Conservation (phyloP, 805 yeast genomes). For the Cyberlindnera misumaiensis region DNA sequence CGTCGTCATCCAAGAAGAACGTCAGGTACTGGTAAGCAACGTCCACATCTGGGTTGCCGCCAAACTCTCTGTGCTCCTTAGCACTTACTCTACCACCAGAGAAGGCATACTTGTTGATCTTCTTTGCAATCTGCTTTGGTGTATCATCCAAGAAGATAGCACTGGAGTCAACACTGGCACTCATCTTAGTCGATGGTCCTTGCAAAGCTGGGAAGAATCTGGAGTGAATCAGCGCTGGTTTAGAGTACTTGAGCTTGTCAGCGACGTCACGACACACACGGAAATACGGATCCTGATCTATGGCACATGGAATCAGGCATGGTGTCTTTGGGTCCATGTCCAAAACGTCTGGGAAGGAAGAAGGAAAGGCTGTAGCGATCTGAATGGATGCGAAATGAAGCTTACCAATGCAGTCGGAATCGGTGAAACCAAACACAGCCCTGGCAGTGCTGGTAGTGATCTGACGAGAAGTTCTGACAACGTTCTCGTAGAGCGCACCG, state of each 20-base stretch:
- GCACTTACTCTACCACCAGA: constrained; percentile 85
- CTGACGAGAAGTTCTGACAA: constrained; percentile 86
- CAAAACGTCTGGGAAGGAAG: constrained; percentile 89
- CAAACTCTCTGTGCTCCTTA: constrained; percentile 85
- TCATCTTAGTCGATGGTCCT: constrained; percentile 95
- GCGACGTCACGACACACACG: constrained; percentile 98
- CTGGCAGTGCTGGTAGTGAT: constrained; percentile 96
- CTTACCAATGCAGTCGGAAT: constrained; percentile 91
- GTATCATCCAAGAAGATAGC: constrained; percentile 96
- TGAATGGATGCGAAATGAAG: constrained; percentile 94
- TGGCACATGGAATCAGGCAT: constrained; percentile 96
- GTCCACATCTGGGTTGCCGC: constrained; percentile 94
- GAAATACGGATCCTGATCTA: constrained; percentile 98
- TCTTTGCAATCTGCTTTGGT: constrained; percentile 84
- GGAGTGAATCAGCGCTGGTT: constrained; percentile 90
- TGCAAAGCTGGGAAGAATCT: constrained; percentile 97
- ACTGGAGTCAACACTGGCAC: constrained; percentile 84
- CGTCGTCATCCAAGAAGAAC: constrained; percentile 88
- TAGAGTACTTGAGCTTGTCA: constrained; percentile 79
- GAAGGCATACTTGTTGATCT: constrained; percentile 93
- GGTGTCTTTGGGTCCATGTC: constrained; percentile 87
- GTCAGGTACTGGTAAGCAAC: constrained; percentile 90
- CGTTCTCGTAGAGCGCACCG: constrained; percentile 89
- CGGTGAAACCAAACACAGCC: constrained; percentile 94
- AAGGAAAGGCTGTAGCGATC: constrained; percentile 93